Evolutionary conservation across 768 basidiomycete genomes (phyloP).

Genomic region (Brasilioporus rufonigricans): DNA sequence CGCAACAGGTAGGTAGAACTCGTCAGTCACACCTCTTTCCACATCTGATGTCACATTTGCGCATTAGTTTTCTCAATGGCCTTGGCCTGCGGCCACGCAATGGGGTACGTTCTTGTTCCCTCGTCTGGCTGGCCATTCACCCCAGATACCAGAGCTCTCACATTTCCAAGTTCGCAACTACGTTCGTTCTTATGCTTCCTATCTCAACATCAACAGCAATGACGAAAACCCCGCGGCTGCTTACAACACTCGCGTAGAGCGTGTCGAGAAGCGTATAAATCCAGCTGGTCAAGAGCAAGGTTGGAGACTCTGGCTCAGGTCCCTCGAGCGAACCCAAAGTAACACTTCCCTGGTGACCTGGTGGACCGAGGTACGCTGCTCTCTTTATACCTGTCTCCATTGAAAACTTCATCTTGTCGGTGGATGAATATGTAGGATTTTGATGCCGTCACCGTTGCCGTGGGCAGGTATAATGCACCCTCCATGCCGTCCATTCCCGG

Average conservation of each 20-base stretch:
- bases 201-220: conserved; percentile 21
- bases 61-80: conserved; percentile 5
- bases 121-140: not conserved
- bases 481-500: conserved; percentile 15
- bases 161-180: conserved; percentile 37
- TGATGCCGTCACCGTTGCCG: conserved; percentile 14
- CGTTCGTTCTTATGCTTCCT: conserved; percentile 14
- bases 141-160: conserved; percentile 26
- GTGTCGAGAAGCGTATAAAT: conserved; percentile 38
- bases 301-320: conserved; percentile 14
- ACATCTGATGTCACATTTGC: not conserved
- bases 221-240: conserved; percentile 38
- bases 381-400: too few relatives aligned
- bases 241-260: conserved; percentile 50
- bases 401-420: not conserved
- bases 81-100: conserved; percentile 10
- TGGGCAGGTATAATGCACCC: conserved; percentile 12
- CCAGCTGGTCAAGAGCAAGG: not conserved
- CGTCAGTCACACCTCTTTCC: not conserved
- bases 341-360: conserved; percentile 32
- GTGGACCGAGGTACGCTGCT: conserved; percentile 15
- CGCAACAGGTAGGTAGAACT: not conserved
- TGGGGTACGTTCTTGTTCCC: conserved; percentile 6
- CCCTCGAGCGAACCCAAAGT: not conserved
- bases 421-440: conserved; percentile 3